phyloP scores from a whole-genome alignment of 2,329 filamentous ascomycete genomes.

The Cephalotrichum gorgonifer region DNA sequence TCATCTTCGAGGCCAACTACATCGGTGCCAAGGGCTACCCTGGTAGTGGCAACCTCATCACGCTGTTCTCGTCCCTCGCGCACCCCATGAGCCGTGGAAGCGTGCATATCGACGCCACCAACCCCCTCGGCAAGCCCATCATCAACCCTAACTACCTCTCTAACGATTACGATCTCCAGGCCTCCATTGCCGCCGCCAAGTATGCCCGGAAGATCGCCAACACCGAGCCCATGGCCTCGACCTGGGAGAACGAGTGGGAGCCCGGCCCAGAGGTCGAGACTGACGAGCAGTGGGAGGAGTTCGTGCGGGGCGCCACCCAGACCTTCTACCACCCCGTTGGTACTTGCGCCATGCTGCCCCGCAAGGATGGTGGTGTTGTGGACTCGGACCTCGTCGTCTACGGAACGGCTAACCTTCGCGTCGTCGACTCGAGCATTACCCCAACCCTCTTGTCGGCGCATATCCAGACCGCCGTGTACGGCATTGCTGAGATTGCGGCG shows the following conservation, averaged over 20 bases:
- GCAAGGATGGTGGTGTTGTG: conserved; percentile 33
- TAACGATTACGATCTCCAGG: conserved; percentile 9
- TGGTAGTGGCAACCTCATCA: conserved; percentile 23
- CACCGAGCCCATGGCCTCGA: conserved; percentile 17
- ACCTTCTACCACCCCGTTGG: conserved; percentile 31
- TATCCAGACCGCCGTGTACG: conserved; percentile 43
- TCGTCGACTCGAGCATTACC: conserved; percentile 38
- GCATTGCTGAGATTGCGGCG: conserved; percentile 37
- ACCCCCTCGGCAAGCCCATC: conserved; percentile 25
- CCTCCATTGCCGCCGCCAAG: conserved; percentile 19
- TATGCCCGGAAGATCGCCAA: conserved; percentile 20
- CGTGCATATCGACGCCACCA: conserved; percentile 40
- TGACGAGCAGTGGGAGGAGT: conserved; percentile 22
- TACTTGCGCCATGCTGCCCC: conserved; percentile 35
- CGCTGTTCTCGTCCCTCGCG: conserved; percentile 45
- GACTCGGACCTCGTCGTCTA: conserved; percentile 31
- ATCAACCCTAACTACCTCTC: conserved; percentile 9
- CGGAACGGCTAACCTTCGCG: conserved; percentile 33
- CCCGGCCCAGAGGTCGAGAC: conserved; percentile 21
- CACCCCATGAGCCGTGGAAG: conserved; percentile 51
- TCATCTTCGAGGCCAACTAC: conserved; percentile 19
- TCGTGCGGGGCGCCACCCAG: conserved; percentile 22
- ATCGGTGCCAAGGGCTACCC: conserved; percentile 11
- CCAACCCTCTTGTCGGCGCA: conserved; percentile 34
- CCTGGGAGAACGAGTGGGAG: conserved; percentile 22